Evolutionary conservation across 495 filamentous ascomycete species (phyloP).

Genomic region (Talaromyces thailandensis): DNA sequence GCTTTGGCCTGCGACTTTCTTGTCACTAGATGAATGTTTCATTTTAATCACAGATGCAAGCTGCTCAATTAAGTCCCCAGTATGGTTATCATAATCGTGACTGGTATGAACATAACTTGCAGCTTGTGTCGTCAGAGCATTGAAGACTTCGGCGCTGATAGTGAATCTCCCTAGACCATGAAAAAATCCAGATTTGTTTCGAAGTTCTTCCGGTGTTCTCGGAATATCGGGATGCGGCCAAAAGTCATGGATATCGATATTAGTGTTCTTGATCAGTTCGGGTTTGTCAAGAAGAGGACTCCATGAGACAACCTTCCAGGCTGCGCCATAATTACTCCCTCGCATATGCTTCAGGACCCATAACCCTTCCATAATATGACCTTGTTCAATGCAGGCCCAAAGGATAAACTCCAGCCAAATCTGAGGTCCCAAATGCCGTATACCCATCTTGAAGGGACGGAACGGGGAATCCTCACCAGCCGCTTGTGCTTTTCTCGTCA

Average conservation of each 20-base stretch:
- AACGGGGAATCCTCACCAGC: slow-evolving; percentile 44
- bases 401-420: slow-evolving; percentile 60
- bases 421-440: slow-evolving; percentile 46
- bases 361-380: slow-evolving; percentile 44
- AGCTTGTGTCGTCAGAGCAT: slow-evolving; percentile 42
- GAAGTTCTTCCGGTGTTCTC: slow-evolving; percentile 7
- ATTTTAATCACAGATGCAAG: slow-evolving; percentile 17
- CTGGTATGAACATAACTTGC: slow-evolving; percentile 29
- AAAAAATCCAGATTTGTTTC: slow-evolving; percentile 20
- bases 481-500: slow-evolving; percentile 32
- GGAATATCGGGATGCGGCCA: slow-evolving; percentile 24
- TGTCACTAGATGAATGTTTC: slow-evolving; percentile 12
- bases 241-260: slow-evolving; percentile 23
- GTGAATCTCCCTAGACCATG: slow-evolving; percentile 39
- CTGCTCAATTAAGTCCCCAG: slow-evolving; percentile 14
- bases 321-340: slow-evolving; percentile 19
- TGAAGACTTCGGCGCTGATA: slow-evolving; percentile 50
- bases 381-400: slow-evolving; percentile 59
- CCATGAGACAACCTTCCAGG: slow-evolving; percentile 34
- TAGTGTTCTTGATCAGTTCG: slow-evolving; percentile 21
- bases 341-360: slow-evolving; percentile 36
- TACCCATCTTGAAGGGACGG: slow-evolving; percentile 36
- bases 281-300: slow-evolving; percentile 19
- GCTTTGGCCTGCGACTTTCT: slow-evolving; percentile 16
- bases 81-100: slow-evolving; percentile 18